phyloP scores from a whole-genome alignment of 306 rosid genomes.

The Adenanthera pavonina region DNA sequence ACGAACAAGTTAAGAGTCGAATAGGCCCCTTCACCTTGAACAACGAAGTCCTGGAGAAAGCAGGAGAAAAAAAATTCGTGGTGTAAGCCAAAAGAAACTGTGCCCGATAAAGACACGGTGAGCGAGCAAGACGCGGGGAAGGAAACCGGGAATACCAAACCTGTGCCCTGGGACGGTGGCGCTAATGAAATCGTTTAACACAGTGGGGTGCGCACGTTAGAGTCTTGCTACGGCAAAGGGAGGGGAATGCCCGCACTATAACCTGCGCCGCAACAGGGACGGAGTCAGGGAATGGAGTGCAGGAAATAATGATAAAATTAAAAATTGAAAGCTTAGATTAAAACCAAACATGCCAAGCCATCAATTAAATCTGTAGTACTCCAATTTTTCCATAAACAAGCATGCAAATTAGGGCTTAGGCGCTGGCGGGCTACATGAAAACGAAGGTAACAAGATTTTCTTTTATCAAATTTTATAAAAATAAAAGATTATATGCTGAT shows the following conservation, averaged over 20 bases:
- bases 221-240: slow-evolving; percentile 28
- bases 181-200: slow-evolving; percentile 39
- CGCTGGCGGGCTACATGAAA: not conserved
- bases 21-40: slow-evolving; percentile 35
- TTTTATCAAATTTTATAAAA: too few relatives aligned
- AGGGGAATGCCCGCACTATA: slow-evolving; percentile 37
- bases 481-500: too few relatives aligned
- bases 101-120: slow-evolving; percentile 31
- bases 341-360: not conserved
- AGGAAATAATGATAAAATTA: not conserved
- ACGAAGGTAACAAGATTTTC: not conserved
- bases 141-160: slow-evolving; percentile 35
- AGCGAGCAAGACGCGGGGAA: not conserved
- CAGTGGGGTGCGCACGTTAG: slow-evolving; percentile 61
- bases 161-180: slow-evolving; percentile 40
- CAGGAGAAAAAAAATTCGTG: slow-evolving; percentile 28
- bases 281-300: not conserved
- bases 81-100: slow-evolving; percentile 39
- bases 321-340: not conserved
- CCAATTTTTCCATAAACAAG: not conserved
- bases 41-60: slow-evolving; percentile 17
- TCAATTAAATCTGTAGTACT: not conserved
- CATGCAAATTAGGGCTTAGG: not conserved
- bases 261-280: slow-evolving; percentile 49
- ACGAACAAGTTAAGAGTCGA: slow-evolving; percentile 14